Conservation (phyloP, 2,329 filamentous ascomycete species). For the Cordyceps pruinosa region DNA sequence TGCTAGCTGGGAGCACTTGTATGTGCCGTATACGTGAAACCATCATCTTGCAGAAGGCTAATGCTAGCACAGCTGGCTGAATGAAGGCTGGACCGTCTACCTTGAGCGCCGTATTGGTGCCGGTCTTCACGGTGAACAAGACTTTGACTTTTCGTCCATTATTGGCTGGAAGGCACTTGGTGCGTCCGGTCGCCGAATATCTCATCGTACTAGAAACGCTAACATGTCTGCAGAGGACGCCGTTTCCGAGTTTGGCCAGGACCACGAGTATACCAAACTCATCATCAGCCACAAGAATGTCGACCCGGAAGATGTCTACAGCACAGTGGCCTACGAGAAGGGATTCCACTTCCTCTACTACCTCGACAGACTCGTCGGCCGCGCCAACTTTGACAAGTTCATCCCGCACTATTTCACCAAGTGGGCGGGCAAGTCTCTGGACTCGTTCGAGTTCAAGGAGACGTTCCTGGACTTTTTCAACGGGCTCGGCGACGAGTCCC, state of each 20-base stretch:
- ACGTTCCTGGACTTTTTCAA: slow-evolving; percentile 83
- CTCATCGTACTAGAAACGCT: neutral
- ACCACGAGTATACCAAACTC: slow-evolving; percentile 90
- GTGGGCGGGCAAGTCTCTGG: slow-evolving; percentile 79
- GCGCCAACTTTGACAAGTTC: slow-evolving; percentile 86
- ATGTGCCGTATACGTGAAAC: slow-evolving; percentile 22
- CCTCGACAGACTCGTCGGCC: slow-evolving; percentile 77
- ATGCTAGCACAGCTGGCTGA: slow-evolving; percentile 47
- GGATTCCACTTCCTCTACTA: slow-evolving; percentile 92
- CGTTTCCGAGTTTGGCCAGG: slow-evolving; percentile 67
- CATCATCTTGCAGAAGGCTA: neutral
- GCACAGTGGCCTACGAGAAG: slow-evolving; percentile 89
- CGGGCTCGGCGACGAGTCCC: slow-evolving; percentile 52
- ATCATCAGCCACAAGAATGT: slow-evolving; percentile 81
- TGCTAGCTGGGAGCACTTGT: slow-evolving; percentile 76
- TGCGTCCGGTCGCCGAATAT: slow-evolving; percentile 28
- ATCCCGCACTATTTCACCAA: slow-evolving; percentile 90
- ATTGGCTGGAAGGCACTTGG: slow-evolving; percentile 88
- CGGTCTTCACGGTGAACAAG: slow-evolving; percentile 70
- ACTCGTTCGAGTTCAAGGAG: slow-evolving; percentile 89
- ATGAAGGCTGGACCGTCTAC: slow-evolving; percentile 89
- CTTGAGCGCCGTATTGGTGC: slow-evolving; percentile 79
- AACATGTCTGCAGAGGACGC: slow-evolving; percentile 53
- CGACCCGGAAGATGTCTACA: slow-evolving; percentile 94
- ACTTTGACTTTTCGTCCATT: slow-evolving; percentile 90